Percentiles rank a stretch among this genome's conserved stretches.
Conservation (phyloP, 768 basidiomycete genomes). For the Chalciporus pseudorubinellus region DNA sequence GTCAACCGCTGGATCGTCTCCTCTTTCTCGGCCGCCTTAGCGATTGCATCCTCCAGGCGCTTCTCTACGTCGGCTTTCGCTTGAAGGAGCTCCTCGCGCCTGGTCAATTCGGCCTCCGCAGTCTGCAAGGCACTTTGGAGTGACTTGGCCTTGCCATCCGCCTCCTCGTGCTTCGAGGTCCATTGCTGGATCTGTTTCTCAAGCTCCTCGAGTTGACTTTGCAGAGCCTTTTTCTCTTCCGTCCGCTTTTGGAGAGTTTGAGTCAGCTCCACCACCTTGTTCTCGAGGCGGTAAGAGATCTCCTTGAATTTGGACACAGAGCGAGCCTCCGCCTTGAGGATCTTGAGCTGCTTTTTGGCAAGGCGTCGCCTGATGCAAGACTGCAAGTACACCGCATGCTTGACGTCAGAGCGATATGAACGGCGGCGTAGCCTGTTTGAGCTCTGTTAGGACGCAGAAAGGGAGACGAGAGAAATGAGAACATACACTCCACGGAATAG, state of each 20-base stretch:
- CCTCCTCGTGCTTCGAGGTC: slow-evolving; percentile 85
- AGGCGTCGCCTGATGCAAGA: slow-evolving; percentile 87
- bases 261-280: slow-evolving; percentile 98
- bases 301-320: slow-evolving; percentile 99
- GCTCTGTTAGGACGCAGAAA: slow-evolving; percentile 3
- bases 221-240: slow-evolving; percentile 85
- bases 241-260: slow-evolving; percentile 89
- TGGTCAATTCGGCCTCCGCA: slow-evolving; percentile 67
- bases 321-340: slow-evolving; percentile 85
- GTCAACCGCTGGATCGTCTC: slow-evolving; percentile 77
- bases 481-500: slow-evolving; percentile 87
- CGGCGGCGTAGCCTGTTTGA: slow-evolving; percentile 52
- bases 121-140: slow-evolving; percentile 66
- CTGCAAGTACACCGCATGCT: slow-evolving; percentile 79
- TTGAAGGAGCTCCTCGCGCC: slow-evolving; percentile 69
- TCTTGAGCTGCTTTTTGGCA: slow-evolving; percentile 82
- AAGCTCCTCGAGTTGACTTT: slow-evolving; percentile 68
- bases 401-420: slow-evolving; percentile 56
- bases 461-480: slow-evolving; percentile 17
- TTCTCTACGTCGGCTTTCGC: slow-evolving; percentile 79
- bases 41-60: slow-evolving; percentile 72
- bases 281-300: slow-evolving; percentile 95
- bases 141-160: slow-evolving; percentile 69
- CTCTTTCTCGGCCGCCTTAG: slow-evolving; percentile 80
- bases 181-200: slow-evolving; percentile 86